Conservation (phyloP, 2,329 filamentous ascomycete genomes). For the Xylariales sp. region DNA sequence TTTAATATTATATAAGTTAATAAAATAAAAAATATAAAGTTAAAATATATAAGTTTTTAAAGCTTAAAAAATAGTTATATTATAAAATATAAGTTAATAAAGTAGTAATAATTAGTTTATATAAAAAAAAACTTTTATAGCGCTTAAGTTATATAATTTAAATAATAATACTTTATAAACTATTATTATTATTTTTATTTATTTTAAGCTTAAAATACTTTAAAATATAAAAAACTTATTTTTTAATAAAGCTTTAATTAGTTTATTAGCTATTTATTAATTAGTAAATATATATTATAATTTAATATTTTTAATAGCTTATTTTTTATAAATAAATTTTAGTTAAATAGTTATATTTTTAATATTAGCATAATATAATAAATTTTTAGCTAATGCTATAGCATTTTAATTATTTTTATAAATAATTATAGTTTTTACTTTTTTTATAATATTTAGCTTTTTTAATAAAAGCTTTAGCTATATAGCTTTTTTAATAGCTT, state of each 20-base stretch:
- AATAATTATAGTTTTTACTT: not conserved
- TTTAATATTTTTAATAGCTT: not conserved
- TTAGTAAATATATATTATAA: not conserved
- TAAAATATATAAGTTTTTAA: not conserved
- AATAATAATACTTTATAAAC: not conserved
- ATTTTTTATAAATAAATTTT: not conserved
- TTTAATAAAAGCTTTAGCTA: not conserved
- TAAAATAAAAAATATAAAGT: not conserved
- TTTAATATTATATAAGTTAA: not conserved
- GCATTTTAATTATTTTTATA: constrained; percentile 10
- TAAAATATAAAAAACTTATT: constrained; percentile 17
- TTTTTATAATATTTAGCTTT: not conserved
- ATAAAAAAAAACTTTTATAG: not conserved
- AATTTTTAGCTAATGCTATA: not conserved
- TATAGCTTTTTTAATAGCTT: constrained; percentile 7
- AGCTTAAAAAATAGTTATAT: not conserved
- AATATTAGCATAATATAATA: not conserved
- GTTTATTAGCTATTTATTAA: constrained; percentile 7
- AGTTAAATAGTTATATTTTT: constrained; percentile 6
- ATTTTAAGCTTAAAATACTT: constrained; percentile 9
- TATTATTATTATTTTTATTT: constrained; percentile 1
- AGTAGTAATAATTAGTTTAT: not conserved
- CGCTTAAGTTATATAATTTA: too few relatives aligned
- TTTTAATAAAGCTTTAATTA: constrained; percentile 11
- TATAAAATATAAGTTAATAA: not conserved